Evolutionary conservation across 495 filamentous ascomycete genomes (phyloP), one percentile per base, ranked within the genome.

Genomic region (Penicillium canariense): DNA sequence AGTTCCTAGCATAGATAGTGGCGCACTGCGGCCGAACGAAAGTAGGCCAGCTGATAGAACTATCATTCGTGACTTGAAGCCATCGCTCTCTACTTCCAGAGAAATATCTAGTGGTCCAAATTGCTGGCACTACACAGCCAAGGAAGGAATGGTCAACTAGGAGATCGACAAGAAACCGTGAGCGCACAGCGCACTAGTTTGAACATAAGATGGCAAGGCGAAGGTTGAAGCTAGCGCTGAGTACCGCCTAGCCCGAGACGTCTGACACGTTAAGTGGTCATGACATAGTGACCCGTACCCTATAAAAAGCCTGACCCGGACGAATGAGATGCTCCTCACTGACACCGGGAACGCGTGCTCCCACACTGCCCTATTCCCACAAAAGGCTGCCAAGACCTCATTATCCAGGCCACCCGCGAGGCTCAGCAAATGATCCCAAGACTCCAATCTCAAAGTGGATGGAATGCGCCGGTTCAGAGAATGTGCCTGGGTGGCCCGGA

Each of bases 401-500:
- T 3, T 17, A 11, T 27, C n/a, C 14, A 30, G 25, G 25, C 43
- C 20, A 46, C 20, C n/a, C 12, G 26, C 28, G 3, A 18, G 25
- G 43, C 43, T 23, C 2, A 17, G 23, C 42, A 6, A 12, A 12
- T 6, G 6, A 32, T 32, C 7, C 42, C 20, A 44, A 22, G 23
- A 20, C 42, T 10, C 25, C 42, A 17, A 44, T 27, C 42, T 17
- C 42, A 17, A 26, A 45, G 5, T 14, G 18, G 23, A 45, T 27
- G 17, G 25, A 17, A 28, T 45, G 23, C 26, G 23, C 17, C 4
- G 43, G 17, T 11, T 30, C 28, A 49, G 20, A 22, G 27, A 20
- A 12, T 38, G 46, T 50, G 39, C 36, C 53, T 56, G 46, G 45
- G 46, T 20, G 35, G 20, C n/a, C 20, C 30, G 46, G 15, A 17